phyloP scores from a whole-genome alignment of 2,329 filamentous ascomycete species.

The Venturia carpophila region DNA sequence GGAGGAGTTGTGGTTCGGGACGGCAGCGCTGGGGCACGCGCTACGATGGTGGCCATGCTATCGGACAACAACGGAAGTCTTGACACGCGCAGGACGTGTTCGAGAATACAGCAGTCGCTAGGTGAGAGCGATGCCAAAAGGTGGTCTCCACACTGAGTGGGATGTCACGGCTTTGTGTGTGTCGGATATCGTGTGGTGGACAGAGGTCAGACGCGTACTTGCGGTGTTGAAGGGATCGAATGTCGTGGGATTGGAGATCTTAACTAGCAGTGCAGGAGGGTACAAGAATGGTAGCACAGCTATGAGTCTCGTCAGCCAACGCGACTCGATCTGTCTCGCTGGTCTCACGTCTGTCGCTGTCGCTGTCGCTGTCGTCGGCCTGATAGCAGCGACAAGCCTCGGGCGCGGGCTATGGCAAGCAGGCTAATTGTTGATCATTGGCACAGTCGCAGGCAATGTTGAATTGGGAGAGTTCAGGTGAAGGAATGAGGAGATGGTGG shows the following conservation, averaged over 20 bases:
- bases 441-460: neutral
- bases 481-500: neutral
- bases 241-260: neutral
- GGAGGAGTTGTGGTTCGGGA: constrained; percentile 14
- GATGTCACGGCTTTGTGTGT: neutral
- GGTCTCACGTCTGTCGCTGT: neutral
- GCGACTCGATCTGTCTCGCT: neutral
- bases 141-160: neutral
- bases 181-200: neutral
- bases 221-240: neutral
- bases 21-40: constrained; percentile 13
- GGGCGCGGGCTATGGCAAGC: neutral
- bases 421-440: neutral
- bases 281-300: constrained; percentile 3
- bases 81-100: neutral
- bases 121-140: neutral
- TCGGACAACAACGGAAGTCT: neutral
- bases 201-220: neutral
- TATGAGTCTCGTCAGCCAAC: neutral
- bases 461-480: neutral
- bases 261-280: neutral
- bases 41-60: constrained; percentile 18
- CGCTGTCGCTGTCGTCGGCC: too few species aligned
- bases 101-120: neutral
- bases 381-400: neutral